Conservation (phyloP, 1,139 yeast species). For the Yamadazyma sp. region DNA sequence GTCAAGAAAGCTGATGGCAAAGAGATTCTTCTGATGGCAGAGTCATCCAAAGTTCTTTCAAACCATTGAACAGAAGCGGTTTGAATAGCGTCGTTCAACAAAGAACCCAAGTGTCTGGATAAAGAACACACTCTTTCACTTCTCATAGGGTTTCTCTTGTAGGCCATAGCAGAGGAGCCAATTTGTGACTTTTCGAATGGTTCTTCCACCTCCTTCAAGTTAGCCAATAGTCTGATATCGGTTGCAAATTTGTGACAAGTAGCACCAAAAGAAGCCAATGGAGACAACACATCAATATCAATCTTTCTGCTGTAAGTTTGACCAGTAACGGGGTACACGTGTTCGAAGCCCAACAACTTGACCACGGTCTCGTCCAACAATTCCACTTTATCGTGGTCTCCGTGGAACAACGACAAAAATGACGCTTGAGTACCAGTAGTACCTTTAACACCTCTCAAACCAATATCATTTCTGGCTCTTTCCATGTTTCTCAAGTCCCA, state of each 20-base stretch:
- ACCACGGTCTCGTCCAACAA: constrained; percentile 87
- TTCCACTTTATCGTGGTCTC: constrained; percentile 96
- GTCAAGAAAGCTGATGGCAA: constrained; percentile 96
- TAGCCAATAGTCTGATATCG: constrained; percentile 92
- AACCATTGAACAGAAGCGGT: constrained; percentile 99
- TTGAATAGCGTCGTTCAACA: constrained; percentile 89
- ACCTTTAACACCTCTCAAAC: constrained; percentile 98
- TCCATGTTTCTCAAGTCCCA: constrained; percentile 97
- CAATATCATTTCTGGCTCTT: constrained; percentile 95
- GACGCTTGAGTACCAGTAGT: constrained; percentile 99
- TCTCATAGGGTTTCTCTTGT: constrained; percentile 99
- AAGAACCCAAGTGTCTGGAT: constrained; percentile 90
- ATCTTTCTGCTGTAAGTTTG: constrained; percentile 98
- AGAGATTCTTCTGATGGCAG: constrained; percentile 96
- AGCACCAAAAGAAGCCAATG: constrained; percentile 93
- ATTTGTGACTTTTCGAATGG: constrained; percentile 98
- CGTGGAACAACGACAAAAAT: constrained; percentile 90
- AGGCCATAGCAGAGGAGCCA: constrained; percentile 99
- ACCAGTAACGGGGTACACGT: constrained; percentile 96
- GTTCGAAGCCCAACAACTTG: constrained; percentile 88
- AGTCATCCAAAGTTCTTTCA: constrained; percentile 97
- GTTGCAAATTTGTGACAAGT: constrained; percentile 98
- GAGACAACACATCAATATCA: constrained; percentile 90
- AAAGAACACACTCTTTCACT: constrained; percentile 97
- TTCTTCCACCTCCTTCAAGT: constrained; percentile 95